Conservation (phyloP, 1,284 basidiomycete species). For the Cutaneotrichosporon arboriforme region DNA sequence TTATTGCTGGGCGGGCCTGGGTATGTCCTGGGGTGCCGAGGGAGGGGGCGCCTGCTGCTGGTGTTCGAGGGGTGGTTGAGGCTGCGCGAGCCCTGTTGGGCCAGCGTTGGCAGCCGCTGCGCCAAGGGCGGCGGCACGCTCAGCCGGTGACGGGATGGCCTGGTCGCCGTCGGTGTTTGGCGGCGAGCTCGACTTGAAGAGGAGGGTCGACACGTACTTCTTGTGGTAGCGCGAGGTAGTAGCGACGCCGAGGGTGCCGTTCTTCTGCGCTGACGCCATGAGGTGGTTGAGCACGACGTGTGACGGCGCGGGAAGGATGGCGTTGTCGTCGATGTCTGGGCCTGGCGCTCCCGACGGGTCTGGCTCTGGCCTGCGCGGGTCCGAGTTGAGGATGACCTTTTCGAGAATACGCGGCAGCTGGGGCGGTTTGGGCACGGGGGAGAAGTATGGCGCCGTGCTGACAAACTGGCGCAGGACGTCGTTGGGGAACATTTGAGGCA, state of each 20-base stretch:
- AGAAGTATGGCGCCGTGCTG: conserved; percentile 45
- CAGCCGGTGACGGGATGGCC: background rate
- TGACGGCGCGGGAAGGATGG: conserved; percentile 62
- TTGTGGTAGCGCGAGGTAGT: conserved; percentile 88
- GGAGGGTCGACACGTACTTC: conserved; percentile 70
- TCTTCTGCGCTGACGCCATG: conserved; percentile 76
- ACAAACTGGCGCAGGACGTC: conserved; percentile 19
- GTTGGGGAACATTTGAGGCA: conserved; percentile 49
- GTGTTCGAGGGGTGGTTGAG: background rate
- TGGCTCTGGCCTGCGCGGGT: conserved; percentile 38
- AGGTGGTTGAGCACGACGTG: conserved; percentile 95
- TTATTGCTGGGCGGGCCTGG: background rate
- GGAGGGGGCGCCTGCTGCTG: background rate
- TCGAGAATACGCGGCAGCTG: conserved; percentile 79
- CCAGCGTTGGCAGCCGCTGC: background rate
- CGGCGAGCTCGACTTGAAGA: conserved; percentile 6
- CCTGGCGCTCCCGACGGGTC: conserved; percentile 24
- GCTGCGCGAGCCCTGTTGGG: background rate
- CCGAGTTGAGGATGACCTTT: conserved; percentile 71
- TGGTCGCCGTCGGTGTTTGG: background rate
- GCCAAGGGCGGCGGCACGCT: background rate
- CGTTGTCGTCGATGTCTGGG: conserved; percentile 68
- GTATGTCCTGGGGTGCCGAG: background rate
- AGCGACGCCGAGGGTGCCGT: conserved; percentile 88
- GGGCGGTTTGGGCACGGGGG: conserved; percentile 68